phyloP scores from a whole-genome alignment of 306 rosid genomes.

The Pyrus pyrifolia region DNA sequence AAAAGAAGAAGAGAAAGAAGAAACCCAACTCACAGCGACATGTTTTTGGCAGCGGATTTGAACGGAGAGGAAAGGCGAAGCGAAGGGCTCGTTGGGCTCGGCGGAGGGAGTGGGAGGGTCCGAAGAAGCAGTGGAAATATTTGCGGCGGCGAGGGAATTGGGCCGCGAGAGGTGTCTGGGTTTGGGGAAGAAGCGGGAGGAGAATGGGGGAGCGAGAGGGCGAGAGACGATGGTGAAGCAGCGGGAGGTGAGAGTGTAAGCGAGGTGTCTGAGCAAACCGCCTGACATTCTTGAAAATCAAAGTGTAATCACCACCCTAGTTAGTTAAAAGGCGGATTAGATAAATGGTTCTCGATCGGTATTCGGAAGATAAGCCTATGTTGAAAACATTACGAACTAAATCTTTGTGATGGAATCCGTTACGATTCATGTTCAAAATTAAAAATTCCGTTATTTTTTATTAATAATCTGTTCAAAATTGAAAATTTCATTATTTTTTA shows the following conservation, averaged over 20 bases:
- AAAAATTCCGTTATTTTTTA: too few species aligned
- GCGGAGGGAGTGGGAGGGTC: neutral
- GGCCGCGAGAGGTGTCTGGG: conserved; percentile 11
- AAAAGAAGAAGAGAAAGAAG: neutral
- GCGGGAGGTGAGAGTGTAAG: conserved; percentile 23
- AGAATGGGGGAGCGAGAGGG: conserved; percentile 17
- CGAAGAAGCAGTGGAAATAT: conserved; percentile 25
- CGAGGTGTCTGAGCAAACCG: conserved; percentile 34
- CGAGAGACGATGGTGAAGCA: conserved; percentile 12
- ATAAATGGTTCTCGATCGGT: too few species aligned
- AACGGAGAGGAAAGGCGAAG: conserved; percentile 47
- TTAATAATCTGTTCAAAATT: too few species aligned
- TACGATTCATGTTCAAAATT: too few species aligned
- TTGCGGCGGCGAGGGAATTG: conserved; percentile 12
- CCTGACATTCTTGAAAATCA: conserved; percentile 14
- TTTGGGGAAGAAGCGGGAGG: conserved; percentile 22
- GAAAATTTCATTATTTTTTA: too few species aligned
- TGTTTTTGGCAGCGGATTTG: conserved; percentile 58
- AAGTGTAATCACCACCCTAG: too few species aligned
- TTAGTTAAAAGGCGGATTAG: too few species aligned
- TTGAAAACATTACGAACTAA: too few species aligned
- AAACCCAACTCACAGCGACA: conserved; percentile 39
- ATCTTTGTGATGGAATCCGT: rapidly evolving
- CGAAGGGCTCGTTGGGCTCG: conserved; percentile 28
- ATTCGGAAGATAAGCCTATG: too few species aligned